These are phyloP conservation scores for Ustilago cynodontis DNA, from an alignment of 1,284 basidiomycete species.

Conservation along the genomic window DNA sequence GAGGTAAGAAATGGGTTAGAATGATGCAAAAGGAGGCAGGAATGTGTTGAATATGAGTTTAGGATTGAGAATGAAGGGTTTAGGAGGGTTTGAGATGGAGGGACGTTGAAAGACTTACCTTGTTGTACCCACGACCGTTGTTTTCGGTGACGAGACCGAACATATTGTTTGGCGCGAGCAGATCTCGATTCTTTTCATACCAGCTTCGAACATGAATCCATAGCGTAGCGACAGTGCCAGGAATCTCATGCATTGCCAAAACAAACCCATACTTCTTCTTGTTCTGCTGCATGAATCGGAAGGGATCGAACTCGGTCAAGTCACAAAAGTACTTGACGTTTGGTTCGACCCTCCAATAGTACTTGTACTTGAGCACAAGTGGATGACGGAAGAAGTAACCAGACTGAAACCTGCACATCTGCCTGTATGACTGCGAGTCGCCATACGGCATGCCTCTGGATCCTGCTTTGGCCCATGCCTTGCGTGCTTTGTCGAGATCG, in stretches of 20 bases:
- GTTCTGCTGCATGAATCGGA: slow-evolving; percentile 85
- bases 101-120: slow-evolving; percentile 52
- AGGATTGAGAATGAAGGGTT: neutral
- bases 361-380: slow-evolving; percentile 80
- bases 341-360: slow-evolving; percentile 91
- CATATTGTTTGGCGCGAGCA: slow-evolving; percentile 78
- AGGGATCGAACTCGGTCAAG: slow-evolving; percentile 80
- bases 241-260: slow-evolving; percentile 82
- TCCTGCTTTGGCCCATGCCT: slow-evolving; percentile 78
- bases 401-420: slow-evolving; percentile 87
- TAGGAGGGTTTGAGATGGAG: neutral
- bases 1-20: neutral
- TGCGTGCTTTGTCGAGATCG: slow-evolving; percentile 76
- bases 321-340: slow-evolving; percentile 83
- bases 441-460: slow-evolving; percentile 83
- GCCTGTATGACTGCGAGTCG: slow-evolving; percentile 75
- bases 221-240: slow-evolving; percentile 81
- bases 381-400: slow-evolving; percentile 76
- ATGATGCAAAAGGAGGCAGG: neutral
- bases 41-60: neutral
- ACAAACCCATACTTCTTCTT: slow-evolving; percentile 81
- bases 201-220: slow-evolving; percentile 82
- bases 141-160: slow-evolving; percentile 83
- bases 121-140: slow-evolving; percentile 75
- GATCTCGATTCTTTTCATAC: slow-evolving; percentile 77